These are phyloP conservation scores for Cynara cardunculus DNA, from an alignment of 129 eudicot species.

Conservation along the genomic window DNA sequence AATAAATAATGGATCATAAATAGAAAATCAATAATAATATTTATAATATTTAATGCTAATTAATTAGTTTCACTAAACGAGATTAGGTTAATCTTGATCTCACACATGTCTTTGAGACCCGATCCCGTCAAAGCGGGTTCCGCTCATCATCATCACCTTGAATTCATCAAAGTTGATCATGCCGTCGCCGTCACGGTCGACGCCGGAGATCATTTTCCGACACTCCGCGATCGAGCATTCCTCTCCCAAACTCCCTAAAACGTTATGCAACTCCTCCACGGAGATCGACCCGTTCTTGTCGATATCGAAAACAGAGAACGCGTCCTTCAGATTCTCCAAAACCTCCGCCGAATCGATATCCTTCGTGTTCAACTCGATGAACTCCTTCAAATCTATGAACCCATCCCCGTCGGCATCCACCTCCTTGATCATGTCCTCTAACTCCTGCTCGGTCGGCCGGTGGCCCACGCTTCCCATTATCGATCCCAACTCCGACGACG, in stretches of 20 bases:
- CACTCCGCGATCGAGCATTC: constrained; percentile 53
- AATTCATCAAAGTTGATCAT: constrained; percentile 70
- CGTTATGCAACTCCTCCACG: constrained; percentile 62
- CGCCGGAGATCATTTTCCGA: constrained; percentile 64
- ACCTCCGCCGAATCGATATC: constrained; percentile 49
- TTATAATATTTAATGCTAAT: not conserved
- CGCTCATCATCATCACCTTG: constrained; percentile 73
- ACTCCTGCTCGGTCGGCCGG: constrained; percentile 41
- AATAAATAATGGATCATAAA: not conserved
- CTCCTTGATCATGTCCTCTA: constrained; percentile 44
- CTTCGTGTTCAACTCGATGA: constrained; percentile 62
- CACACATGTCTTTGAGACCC: constrained; percentile 12
- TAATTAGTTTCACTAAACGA: not conserved
- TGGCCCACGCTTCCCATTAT: constrained; percentile 68
- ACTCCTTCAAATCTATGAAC: constrained; percentile 53
- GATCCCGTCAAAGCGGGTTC: constrained; percentile 40
- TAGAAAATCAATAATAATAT: not conserved
- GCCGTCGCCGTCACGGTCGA: constrained; percentile 60
- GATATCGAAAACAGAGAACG: constrained; percentile 55
- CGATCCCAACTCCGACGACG: constrained; percentile 59
- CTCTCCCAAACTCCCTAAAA: constrained; percentile 54
- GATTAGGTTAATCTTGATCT: constrained; percentile 7
- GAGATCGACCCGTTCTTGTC: constrained; percentile 63
- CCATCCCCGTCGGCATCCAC: constrained; percentile 79
- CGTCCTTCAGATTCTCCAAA: constrained; percentile 48